Base-by-base conservation (phyloP, 345 rosid genomes). In the Orychophragmus violaceus region DNA sequence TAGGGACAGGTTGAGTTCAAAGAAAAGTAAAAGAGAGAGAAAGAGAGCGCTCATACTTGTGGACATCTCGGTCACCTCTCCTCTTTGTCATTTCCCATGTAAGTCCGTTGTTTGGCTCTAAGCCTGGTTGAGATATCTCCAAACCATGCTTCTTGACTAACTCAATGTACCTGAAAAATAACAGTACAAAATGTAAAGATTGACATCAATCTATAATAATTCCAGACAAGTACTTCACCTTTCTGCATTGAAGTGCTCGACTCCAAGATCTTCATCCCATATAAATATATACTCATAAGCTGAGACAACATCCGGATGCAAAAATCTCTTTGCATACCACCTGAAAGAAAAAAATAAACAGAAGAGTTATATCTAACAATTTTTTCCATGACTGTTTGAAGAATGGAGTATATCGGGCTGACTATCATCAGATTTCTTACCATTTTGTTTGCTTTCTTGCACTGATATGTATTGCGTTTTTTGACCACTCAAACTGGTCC, bases 21-120 rank as follows among this genome's bases (percentile, higher is more conserved):
- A 33, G 54, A 11, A 59, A 29, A 5, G 53, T 46, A 41, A 45
- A 52, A 2, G 54, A 9, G 27, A 17, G 58, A 24, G 58, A 77
- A 50, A 53, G 67, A 54, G 65, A 68, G 48, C 21, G 74, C 27
- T 60, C 81, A 42, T 85, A 92, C 96, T 84, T 92, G 89, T 92
- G 98, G 80, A 89, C 95, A 80, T 89, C 93, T 59, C 64, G 77
- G 81, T 84, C 85, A 24, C 87, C 91, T 84, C 87, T 83, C 77
- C 98, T 81, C 85, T 92, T 92, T 28, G 98, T 92, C 96, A 92
- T 92, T 80, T 87, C 87, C 96, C 98, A 92, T 22, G 92, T 87
- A 71, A 89, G 82, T 67, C 95, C 91, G 58, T 81, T 77, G 70
- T 87, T 84, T 71, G 98, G 98, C 74, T 92, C 98, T 71, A 92